A percentile compares a stretch with the other conserved stretches of the same genome.
Conservation (phyloP, 805 yeast species). For the Maudiozyma barnettii region DNA sequence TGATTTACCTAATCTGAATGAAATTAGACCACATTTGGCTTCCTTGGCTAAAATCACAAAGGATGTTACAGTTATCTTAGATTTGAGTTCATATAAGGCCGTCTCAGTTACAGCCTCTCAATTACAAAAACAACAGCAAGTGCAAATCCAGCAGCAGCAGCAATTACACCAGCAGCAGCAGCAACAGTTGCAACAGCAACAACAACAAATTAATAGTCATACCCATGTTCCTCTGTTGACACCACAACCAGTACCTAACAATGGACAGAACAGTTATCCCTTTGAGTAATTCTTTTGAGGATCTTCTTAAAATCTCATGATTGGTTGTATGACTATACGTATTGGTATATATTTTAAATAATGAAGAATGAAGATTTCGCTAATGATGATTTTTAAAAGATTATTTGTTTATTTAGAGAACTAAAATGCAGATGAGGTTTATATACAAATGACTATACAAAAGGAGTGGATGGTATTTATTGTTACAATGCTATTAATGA, state of each 20-base stretch:
- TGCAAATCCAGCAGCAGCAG: constrained; percentile 6
- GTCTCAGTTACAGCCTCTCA: constrained; percentile 17
- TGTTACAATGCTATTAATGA: neutral
- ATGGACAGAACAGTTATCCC: constrained; percentile 7
- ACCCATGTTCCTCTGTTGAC: constrained; percentile 16
- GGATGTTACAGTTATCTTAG: constrained; percentile 81
- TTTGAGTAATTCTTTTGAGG: constrained; percentile 9
- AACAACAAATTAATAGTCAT: constrained; percentile 6
- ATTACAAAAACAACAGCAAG: constrained; percentile 12
- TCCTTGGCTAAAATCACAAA: constrained; percentile 80
- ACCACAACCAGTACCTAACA: constrained; percentile 12
- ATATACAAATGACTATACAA: too few relatives aligned
- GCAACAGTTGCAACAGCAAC: constrained; percentile 1
- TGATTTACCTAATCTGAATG: constrained; percentile 72
- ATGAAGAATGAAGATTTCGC: too few relatives aligned
- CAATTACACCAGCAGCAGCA: constrained; percentile 4
- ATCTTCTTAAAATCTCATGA: neutral
- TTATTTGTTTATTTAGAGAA: too few relatives aligned
- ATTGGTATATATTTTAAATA: neutral
- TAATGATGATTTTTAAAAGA: neutral
- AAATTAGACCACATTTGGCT: constrained; percentile 70
- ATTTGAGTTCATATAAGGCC: constrained; percentile 45
- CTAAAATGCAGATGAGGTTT: too few relatives aligned
- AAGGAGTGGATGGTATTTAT: neutral
- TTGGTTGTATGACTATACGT: neutral